Base-by-base conservation (phyloP, 345 rosid species). In the Lenwebbia sp. region DNA sequence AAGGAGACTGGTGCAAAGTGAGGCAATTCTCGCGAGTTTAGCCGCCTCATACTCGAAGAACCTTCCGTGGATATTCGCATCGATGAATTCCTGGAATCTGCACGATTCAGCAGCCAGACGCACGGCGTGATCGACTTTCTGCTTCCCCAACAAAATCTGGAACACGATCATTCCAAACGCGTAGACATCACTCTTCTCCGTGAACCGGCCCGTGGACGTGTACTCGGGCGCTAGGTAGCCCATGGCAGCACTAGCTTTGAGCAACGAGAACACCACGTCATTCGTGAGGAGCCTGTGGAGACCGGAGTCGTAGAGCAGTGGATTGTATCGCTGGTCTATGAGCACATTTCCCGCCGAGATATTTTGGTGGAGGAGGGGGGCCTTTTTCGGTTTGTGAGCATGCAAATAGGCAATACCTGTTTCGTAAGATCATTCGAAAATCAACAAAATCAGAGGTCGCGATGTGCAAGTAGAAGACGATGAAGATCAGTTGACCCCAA, bases 181-280 rank as follows among this genome's bases (percentile, higher is more conserved):
- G 78, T 93, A 96, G 19, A 96, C 91, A 65, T 97, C 99, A 1
- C 96, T 94, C 88, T 95, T 95, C 89, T 97, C 98, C 0, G 98
- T 97, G 91, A 97, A 94, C 25, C 96, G 91, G 85, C 98, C 99
- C 6, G 95, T 96, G 15, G 90, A 91, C 1, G 92, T 85, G 87
- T 97, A 97, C 83, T 97, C 98, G 17, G 99, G 99, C 22, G 98
- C 97, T 4, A 97, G 93, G 90, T 97, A 97, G 62, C 98, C 99
- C 96, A 90, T 94, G 21, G 98, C 98, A 76, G 99, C 99, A 62
- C 94, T 93, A 81, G 92, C 94, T 90, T 96, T 96, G 76, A 96
- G 94, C 6, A 88, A 89, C 8, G 98, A 94, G 91, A 96, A 95
- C 85, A 97, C 91, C 7, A 94, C 86, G 88, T 97, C 99, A 85